Percentiles rank a stretch among this genome's conserved stretches.
Evolutionary conservation across 768 basidiomycete species (phyloP).

Genomic region (Termitomyces titanicus): DNA sequence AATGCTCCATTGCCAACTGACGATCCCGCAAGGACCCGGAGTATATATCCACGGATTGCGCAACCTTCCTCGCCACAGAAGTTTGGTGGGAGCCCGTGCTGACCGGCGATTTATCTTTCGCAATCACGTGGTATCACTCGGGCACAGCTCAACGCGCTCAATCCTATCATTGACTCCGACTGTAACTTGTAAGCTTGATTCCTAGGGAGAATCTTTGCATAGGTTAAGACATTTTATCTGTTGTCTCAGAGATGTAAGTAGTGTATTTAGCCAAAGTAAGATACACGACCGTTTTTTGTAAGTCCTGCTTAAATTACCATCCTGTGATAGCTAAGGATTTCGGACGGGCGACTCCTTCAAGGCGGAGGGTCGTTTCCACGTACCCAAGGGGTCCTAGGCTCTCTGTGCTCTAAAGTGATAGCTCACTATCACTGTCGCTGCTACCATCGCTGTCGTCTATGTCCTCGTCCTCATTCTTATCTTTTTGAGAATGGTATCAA

Average conservation of each 20-base stretch:
- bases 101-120: not conserved
- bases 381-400: constrained; percentile 4
- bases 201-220: constrained; percentile 3
- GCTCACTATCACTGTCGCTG: not conserved
- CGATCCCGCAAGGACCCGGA: too few species aligned
- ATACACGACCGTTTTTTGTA: not conserved
- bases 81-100: too few species aligned
- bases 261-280: constrained; percentile 1
- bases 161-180: too few species aligned
- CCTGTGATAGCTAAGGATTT: not conserved
- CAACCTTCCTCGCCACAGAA: too few species aligned
- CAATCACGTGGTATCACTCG: constrained; percentile 2
- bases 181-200: not conserved
- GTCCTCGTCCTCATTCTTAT: not conserved
- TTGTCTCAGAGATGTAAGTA: too few species aligned
- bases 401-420: constrained; percentile 1
- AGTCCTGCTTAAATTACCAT: not conserved
- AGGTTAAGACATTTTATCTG: not conserved
- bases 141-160: not conserved
- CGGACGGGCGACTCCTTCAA: not conserved
- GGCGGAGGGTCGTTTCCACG: constrained; percentile 4
- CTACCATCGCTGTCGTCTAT: not conserved
- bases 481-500: not conserved
- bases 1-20: too few species aligned
- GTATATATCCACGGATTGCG: too few species aligned